Conservation (phyloP, 2,329 filamentous ascomycete species). For the Plectosphaerella cucumerina region DNA sequence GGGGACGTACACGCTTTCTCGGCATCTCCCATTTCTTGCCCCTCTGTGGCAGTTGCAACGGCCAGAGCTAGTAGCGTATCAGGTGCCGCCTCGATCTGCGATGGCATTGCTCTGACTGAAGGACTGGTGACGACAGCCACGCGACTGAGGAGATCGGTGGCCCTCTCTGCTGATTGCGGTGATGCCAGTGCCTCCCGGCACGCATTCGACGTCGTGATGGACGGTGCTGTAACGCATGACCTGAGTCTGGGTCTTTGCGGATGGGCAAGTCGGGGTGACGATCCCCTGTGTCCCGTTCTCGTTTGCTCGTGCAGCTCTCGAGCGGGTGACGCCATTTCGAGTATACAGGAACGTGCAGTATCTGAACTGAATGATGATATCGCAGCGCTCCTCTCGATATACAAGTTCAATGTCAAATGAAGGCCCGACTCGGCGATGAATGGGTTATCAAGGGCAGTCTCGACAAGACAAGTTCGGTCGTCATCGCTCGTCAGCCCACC, state of each 20-base stretch:
- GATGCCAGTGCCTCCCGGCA: conserved; percentile 46
- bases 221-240: conserved; percentile 52
- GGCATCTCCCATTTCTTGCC: conserved; percentile 2
- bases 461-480: no score
- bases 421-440: no score
- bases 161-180: conserved; percentile 43
- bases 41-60: conserved; percentile 25
- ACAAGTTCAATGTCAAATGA: no score
- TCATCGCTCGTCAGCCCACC: no score
- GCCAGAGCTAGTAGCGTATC: conserved; percentile 31
- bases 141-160: conserved; percentile 50
- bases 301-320: background rate
- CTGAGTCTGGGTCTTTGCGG: conserved; percentile 49
- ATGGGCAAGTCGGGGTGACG: conserved; percentile 32
- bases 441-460: no score
- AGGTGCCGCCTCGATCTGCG: conserved; percentile 22
- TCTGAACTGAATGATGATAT: no score
- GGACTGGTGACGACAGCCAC: conserved; percentile 42
- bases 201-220: conserved; percentile 51
- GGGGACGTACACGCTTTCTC: conserved; percentile 5
- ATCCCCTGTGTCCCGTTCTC: conserved; percentile 23
- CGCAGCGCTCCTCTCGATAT: no score
- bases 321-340: background rate
- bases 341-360: no score
- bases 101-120: conserved; percentile 20